These are phyloP conservation scores for Hippophae rhamnoides DNA, from an alignment of 306 rosid species.

Conservation along the genomic window DNA sequence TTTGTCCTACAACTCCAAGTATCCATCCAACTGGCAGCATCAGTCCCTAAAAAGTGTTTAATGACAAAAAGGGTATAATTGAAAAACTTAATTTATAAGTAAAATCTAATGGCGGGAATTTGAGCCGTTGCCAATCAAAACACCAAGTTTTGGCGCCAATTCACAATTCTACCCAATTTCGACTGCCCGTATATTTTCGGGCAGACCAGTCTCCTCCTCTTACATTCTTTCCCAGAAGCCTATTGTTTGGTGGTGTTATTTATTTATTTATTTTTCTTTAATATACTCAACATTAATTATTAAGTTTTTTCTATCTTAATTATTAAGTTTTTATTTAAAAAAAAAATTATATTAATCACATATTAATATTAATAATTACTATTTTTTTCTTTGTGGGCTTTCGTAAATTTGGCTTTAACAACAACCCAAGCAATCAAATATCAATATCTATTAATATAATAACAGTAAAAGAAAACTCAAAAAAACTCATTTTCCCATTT, in stretches of 20 bases:
- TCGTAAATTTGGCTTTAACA: slow-evolving; percentile 22
- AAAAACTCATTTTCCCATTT: slow-evolving; percentile 14
- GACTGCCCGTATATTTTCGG: slow-evolving; percentile 78
- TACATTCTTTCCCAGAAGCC: slow-evolving; percentile 2
- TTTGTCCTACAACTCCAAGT: no score
- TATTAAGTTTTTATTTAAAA: no score
- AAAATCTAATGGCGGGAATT: slow-evolving; percentile 58
- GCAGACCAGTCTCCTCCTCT: slow-evolving; percentile 28
- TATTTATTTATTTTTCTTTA: no score
- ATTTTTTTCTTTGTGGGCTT: slow-evolving; percentile 1
- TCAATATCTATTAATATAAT: slow-evolving; percentile 4
- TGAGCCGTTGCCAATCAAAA: slow-evolving; percentile 77
- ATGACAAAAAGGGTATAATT: slow-evolving; percentile 25
- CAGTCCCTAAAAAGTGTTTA: slow-evolving; percentile 34
- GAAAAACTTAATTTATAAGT: background rate
- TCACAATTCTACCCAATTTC: slow-evolving; percentile 25
- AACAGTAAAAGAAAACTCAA: background rate
- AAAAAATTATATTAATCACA: no score
- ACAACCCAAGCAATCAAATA: background rate
- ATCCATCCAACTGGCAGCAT: background rate
- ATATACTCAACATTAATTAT: no score
- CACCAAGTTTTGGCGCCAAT: slow-evolving; percentile 39
- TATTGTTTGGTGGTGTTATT: background rate
- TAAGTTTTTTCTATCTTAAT: no score
- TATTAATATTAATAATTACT: no score